A percentile compares a stretch with the other conserved stretches of the same genome.
Evolutionary conservation across 495 filamentous ascomycete species (phyloP).

Genomic region (Pyrenopolyporus hunteri): DNA sequence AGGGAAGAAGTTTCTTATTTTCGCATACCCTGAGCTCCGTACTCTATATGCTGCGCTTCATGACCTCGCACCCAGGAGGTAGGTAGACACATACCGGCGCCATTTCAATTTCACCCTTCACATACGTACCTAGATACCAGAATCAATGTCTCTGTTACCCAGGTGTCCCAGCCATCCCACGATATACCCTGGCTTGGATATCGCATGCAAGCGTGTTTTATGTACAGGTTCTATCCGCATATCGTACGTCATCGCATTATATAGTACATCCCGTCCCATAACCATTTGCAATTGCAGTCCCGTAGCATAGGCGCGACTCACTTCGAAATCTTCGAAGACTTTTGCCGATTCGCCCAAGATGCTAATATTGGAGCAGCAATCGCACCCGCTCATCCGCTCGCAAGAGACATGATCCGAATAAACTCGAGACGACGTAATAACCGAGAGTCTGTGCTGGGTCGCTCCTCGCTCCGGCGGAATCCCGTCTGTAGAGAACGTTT

Average conservation of each 20-base stretch:
- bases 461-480: neutral
- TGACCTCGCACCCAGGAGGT: neutral
- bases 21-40: neutral
- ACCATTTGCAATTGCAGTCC: neutral
- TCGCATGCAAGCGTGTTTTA: neutral
- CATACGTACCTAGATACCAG: too few relatives aligned
- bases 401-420: neutral
- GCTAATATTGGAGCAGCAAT: neutral
- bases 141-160: too few relatives aligned
- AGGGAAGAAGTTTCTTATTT: conserved; percentile 29
- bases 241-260: conserved; percentile 13
- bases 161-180: neutral
- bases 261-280: conserved; percentile 2
- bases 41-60: neutral
- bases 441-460: neutral
- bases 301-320: neutral
- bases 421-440: neutral
- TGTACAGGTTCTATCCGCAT: conserved; percentile 16
- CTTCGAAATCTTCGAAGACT: neutral
- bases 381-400: neutral
- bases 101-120: too few relatives aligned
- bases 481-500: conserved; percentile 1
- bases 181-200: neutral
- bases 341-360: neutral
- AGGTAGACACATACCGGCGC: too few relatives aligned